Conservation (phyloP, 352 stramenopile genomes). For the Phytophthora hybrid region DNA sequence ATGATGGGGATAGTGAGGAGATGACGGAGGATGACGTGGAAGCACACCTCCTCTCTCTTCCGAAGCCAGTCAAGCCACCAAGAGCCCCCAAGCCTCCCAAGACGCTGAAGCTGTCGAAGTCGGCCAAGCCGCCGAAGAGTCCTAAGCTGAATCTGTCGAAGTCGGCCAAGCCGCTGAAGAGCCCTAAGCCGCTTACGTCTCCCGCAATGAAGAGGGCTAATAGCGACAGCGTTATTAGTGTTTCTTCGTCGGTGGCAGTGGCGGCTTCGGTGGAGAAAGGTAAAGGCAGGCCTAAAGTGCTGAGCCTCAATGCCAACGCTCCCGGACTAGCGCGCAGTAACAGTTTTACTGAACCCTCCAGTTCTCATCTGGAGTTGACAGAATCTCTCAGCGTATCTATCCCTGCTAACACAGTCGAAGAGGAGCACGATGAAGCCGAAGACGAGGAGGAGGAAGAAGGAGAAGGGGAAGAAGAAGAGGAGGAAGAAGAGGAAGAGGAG, state of each 20-base stretch:
- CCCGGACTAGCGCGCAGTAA: conserved; percentile 33
- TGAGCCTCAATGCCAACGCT: conserved; percentile 59
- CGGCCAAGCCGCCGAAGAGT: conserved; percentile 8
- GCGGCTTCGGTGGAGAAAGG: conserved; percentile 10
- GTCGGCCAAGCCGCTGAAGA: conserved; percentile 8
- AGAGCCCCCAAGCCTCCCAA: conserved; percentile 34
- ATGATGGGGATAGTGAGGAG: conserved; percentile 83
- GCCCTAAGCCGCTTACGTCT: conserved; percentile 12
- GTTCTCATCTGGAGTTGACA: conserved; percentile 9
- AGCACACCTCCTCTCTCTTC: conserved; percentile 41
- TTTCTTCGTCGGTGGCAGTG: conserved; percentile 9
- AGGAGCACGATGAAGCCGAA: conserved; percentile 18
- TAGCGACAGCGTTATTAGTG: conserved; percentile 25
- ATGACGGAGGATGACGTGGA: conserved; percentile 83
- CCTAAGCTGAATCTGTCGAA: conserved; percentile 18
- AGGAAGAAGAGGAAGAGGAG: conserved; percentile 25
- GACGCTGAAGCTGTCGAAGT: conserved; percentile 14
- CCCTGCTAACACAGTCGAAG: conserved; percentile 18
- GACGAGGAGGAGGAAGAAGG: conserved; percentile 19
- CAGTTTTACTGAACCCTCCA: conserved; percentile 17
- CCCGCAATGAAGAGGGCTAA: conserved; percentile 25
- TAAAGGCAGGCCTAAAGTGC: conserved; percentile 39
- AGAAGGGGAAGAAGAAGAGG: conserved; percentile 27
- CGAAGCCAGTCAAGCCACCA: conserved; percentile 19
- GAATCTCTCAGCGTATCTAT: conserved; percentile 33